phyloP scores from a whole-genome alignment of 768 basidiomycete species.

The Trametes cingulata region DNA sequence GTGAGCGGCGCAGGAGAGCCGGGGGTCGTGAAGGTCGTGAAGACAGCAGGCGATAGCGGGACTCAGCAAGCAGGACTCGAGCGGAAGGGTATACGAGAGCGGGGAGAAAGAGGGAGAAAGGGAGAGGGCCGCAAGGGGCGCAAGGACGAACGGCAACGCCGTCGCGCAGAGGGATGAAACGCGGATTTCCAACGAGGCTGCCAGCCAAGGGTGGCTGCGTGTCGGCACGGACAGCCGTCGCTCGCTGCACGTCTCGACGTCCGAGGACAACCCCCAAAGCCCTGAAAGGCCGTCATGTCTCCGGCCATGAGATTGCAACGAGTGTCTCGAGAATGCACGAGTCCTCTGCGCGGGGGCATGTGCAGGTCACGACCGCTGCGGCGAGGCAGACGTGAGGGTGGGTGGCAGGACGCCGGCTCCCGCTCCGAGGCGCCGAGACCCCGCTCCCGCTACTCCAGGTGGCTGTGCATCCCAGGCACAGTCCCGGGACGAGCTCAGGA shows the following conservation, averaged over 20 bases:
- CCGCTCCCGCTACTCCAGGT: background rate
- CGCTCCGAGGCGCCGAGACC: background rate
- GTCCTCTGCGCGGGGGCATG: slow-evolving; percentile 3
- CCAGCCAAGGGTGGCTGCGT: background rate
- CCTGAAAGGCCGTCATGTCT: background rate
- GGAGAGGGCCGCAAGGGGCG: background rate
- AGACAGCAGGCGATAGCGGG: background rate
- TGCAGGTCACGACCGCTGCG: background rate
- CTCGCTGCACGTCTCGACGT: no score
- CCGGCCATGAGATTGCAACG: slow-evolving; percentile 13
- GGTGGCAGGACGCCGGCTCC: background rate
- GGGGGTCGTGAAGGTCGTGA: slow-evolving; percentile 17
- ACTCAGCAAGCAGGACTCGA: slow-evolving; percentile 1
- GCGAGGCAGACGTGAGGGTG: background rate
- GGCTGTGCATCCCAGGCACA: slow-evolving; percentile 11
- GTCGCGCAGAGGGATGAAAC: slow-evolving; percentile 7
- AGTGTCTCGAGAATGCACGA: slow-evolving; percentile 6
- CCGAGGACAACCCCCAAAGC: slow-evolving; percentile 9
- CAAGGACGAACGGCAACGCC: background rate
- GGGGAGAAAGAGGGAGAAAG: background rate
- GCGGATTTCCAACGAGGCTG: slow-evolving; percentile 14
- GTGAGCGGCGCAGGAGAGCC: background rate
- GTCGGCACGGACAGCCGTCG: slow-evolving; percentile 6
- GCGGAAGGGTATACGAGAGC: background rate
- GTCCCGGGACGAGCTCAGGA: no score